Percentiles rank a stretch among this genome's conserved stretches.
Conservation (phyloP, 345 rosid species). For the Heritiera littoralis region DNA sequence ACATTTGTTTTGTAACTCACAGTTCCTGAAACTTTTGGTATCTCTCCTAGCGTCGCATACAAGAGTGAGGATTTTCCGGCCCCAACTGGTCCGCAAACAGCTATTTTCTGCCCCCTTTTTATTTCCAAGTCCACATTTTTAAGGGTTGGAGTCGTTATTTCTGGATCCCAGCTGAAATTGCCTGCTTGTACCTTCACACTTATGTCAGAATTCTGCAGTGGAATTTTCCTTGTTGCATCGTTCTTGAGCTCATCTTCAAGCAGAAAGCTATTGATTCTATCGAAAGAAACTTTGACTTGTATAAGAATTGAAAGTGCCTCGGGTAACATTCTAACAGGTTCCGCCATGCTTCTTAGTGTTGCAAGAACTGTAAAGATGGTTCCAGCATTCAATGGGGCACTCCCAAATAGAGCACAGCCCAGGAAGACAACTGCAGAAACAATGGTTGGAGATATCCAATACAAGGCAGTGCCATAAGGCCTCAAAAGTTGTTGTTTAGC, state of each 20-base stretch:
- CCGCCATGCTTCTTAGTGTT: constrained; percentile 58
- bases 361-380: constrained; percentile 81
- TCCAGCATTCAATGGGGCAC: constrained; percentile 69
- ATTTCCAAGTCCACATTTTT: constrained; percentile 44
- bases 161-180: constrained; percentile 71
- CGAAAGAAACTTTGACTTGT: constrained; percentile 69
- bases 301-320: constrained; percentile 71
- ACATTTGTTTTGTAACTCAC: constrained; percentile 42
- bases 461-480: constrained; percentile 48
- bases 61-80: constrained; percentile 78
- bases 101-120: constrained; percentile 56
- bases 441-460: constrained; percentile 77
- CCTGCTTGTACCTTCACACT: constrained; percentile 55
- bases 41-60: constrained; percentile 67
- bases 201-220: constrained; percentile 23
- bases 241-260: constrained; percentile 62
- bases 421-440: constrained; percentile 63
- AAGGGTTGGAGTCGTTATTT: constrained; percentile 43
- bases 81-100: constrained; percentile 81
- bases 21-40: constrained; percentile 62
- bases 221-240: constrained; percentile 33
- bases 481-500: constrained; percentile 50
- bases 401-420: constrained; percentile 54
- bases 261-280: constrained; percentile 55
- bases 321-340: constrained; percentile 69